Evolutionary conservation across 345 rosid genomes (phyloP).

Genomic region (Corymbia maculata): DNA sequence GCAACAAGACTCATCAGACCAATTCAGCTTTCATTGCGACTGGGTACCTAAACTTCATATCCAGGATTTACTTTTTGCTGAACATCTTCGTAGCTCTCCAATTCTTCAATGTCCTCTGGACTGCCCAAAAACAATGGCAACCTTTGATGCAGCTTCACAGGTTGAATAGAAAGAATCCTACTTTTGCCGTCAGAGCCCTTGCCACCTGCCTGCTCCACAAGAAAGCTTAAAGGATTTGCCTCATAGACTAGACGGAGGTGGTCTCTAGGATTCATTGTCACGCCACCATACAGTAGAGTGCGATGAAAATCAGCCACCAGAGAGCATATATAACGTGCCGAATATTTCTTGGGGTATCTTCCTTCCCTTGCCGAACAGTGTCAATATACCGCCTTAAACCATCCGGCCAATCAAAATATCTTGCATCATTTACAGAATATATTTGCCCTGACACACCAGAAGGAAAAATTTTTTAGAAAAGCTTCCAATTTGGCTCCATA

Average conservation of each 20-base stretch:
- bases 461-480: background rate
- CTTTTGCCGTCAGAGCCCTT: constrained; percentile 72
- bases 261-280: constrained; percentile 92
- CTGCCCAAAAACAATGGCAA: constrained; percentile 87
- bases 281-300: constrained; percentile 79
- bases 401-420: constrained; percentile 94
- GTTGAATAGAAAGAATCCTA: constrained; percentile 77
- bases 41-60: constrained; percentile 54
- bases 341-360: constrained; percentile 74
- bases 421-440: constrained; percentile 86
- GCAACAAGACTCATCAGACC: background rate
- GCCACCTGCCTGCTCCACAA: constrained; percentile 86
- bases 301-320: constrained; percentile 91
- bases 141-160: constrained; percentile 80
- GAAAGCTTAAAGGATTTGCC: constrained; percentile 88
- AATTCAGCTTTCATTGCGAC: background rate
- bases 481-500: background rate
- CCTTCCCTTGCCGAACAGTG: constrained; percentile 86
- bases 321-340: constrained; percentile 90
- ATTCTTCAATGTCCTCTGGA: constrained; percentile 64
- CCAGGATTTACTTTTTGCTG: constrained; percentile 95
- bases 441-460: constrained; percentile 57
- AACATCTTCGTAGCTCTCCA: constrained; percentile 72
- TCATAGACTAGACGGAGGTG: constrained; percentile 89
- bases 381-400: constrained; percentile 78